These are phyloP conservation scores for Rubia balearica DNA, from an alignment of 305 asterid genomes.

Conservation along the genomic window DNA sequence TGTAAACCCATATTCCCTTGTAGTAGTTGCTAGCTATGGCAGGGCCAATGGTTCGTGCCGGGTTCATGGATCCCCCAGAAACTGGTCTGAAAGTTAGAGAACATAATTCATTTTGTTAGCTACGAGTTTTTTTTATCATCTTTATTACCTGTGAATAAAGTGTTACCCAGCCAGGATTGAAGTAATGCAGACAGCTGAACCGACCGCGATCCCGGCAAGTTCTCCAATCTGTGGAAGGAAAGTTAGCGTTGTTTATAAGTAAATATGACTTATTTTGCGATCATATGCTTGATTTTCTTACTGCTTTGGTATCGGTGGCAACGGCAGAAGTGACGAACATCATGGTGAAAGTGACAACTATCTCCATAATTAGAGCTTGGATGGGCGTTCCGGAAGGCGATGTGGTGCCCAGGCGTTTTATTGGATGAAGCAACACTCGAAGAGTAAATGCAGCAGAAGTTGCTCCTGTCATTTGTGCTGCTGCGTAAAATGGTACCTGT, in stretches of 20 bases:
- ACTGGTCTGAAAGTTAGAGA: conserved; percentile 37
- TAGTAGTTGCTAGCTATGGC: conserved; percentile 65
- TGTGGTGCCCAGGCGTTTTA: conserved; percentile 63
- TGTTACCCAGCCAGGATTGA: conserved; percentile 73
- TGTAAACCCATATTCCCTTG: conserved; percentile 58
- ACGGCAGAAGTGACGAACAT: conserved; percentile 81
- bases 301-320: conserved; percentile 89
- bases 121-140: not conserved
- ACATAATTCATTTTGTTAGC: not conserved
- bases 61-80: conserved; percentile 91
- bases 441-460: conserved; percentile 53
- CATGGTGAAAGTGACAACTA: conserved; percentile 73
- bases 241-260: too few species aligned
- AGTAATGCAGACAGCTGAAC: conserved; percentile 87
- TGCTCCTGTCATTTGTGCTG: conserved; percentile 60
- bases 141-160: not conserved
- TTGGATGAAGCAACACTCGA: conserved; percentile 50
- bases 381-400: conserved; percentile 51
- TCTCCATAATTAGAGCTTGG: conserved; percentile 74
- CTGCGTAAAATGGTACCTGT: conserved; percentile 58
- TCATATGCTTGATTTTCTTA: conserved; percentile 24
- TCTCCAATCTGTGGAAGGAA: conserved; percentile 49
- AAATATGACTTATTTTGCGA: not conserved
- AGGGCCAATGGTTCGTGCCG: conserved; percentile 65
- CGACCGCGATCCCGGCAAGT: conserved; percentile 92